Percentiles rank a stretch among this genome's conserved stretches.
These are phyloP conservation scores for Trypanosoma cruzi DNA, from an alignment of 208 protist species.

Conservation along the genomic window DNA sequence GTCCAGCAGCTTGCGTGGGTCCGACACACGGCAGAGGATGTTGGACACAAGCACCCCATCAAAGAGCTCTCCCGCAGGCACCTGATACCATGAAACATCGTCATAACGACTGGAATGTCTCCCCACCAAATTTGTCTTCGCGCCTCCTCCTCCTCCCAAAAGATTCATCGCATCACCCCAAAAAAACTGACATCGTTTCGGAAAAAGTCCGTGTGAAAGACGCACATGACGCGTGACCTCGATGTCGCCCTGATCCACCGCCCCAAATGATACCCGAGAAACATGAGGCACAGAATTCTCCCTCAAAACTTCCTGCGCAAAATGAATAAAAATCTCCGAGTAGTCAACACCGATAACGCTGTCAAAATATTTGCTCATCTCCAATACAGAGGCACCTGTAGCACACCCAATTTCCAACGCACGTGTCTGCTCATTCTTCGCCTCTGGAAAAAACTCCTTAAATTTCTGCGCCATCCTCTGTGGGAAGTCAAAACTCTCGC, in stretches of 20 bases:
- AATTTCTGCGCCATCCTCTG: conserved; percentile 65
- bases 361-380: conserved; percentile 84
- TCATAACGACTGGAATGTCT: conserved; percentile 30
- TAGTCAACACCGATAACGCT: conserved; percentile 81
- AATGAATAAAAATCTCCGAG: conserved; percentile 71
- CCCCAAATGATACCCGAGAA: conserved; percentile 46
- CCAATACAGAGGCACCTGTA: conserved; percentile 73
- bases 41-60: conserved; percentile 82
- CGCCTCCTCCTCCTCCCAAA: conserved; percentile 32
- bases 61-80: conserved; percentile 56
- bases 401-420: conserved; percentile 86
- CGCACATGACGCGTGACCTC: conserved; percentile 35
- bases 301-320: conserved; percentile 49
- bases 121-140: neutral
- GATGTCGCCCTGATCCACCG: conserved; percentile 68
- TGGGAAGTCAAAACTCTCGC: conserved; percentile 77
- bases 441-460: conserved; percentile 29
- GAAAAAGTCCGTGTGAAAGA: conserved; percentile 31
- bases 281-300: neutral
- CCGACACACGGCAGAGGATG: conserved; percentile 80
- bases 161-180: conserved; percentile 70
- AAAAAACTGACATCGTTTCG: conserved; percentile 57
- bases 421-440: conserved; percentile 15
- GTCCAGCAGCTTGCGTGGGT: conserved; percentile 64
- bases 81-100: conserved; percentile 60